These are phyloP conservation scores for Trichoderma sp. DNA, from an alignment of 2,329 filamentous ascomycete genomes.

Conservation along the genomic window DNA sequence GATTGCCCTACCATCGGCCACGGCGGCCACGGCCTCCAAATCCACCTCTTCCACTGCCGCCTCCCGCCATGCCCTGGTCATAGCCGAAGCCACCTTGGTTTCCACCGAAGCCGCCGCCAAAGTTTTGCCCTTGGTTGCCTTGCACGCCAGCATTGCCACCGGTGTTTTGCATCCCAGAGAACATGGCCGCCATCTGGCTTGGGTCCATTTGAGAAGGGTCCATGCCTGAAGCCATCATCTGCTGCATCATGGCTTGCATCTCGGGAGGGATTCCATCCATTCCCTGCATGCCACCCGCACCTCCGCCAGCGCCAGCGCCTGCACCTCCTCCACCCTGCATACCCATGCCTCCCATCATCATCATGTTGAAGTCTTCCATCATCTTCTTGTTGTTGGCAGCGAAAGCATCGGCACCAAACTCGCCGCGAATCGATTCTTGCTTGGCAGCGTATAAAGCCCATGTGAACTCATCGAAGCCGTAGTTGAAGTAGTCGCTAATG, in stretches of 20 bases:
- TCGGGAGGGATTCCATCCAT: conserved; percentile 65
- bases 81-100: conserved; percentile 53
- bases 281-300: conserved; percentile 46
- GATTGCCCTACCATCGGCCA: conserved; percentile 29
- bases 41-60: conserved; percentile 32
- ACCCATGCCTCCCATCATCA: conserved; percentile 63
- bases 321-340: conserved; percentile 38
- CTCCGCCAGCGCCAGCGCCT: conserved; percentile 32
- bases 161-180: conserved; percentile 53
- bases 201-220: conserved; percentile 67
- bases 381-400: conserved; percentile 73
- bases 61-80: conserved; percentile 47
- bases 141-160: conserved; percentile 45
- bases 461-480: conserved; percentile 97
- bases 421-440: conserved; percentile 74
- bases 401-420: conserved; percentile 67
- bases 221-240: conserved; percentile 65
- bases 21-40: conserved; percentile 33
- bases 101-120: conserved; percentile 52
- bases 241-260: conserved; percentile 68
- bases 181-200: conserved; percentile 57
- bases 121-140: conserved; percentile 51
- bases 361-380: conserved; percentile 65
- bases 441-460: conserved; percentile 94
- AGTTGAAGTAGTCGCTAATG: conserved; percentile 97